phyloP scores from a whole-genome alignment of 2,329 filamentous ascomycete genomes.

The Aspergillus neoniger region DNA sequence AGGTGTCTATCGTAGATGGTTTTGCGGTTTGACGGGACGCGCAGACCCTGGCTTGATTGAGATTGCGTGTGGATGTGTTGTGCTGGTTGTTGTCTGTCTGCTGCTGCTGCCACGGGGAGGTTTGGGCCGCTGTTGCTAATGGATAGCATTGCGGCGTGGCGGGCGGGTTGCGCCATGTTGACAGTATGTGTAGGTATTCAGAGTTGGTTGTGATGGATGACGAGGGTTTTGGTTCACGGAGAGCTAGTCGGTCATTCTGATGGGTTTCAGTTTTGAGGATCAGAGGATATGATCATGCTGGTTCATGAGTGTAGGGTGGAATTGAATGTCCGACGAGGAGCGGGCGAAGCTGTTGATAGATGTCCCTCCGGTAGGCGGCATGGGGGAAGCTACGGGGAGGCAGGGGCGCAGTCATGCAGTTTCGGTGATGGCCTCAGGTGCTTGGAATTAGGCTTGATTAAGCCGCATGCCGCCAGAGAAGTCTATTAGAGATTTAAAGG shows the following conservation, averaged over 20 bases:
- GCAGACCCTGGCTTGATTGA: constrained; percentile 60
- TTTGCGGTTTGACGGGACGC: constrained; percentile 89
- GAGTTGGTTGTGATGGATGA: not conserved
- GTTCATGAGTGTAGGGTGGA: not conserved
- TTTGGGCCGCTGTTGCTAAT: constrained; percentile 31
- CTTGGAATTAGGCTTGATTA: too few relatives aligned
- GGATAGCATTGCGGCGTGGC: constrained; percentile 37
- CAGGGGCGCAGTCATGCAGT: constrained; percentile 14
- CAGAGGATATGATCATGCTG: not conserved
- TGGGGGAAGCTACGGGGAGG: constrained; percentile 14
- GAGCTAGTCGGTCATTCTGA: not conserved
- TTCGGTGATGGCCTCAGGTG: constrained; percentile 3
- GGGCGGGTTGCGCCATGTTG: constrained; percentile 34
- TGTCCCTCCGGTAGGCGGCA: not conserved
- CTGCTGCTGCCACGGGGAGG: constrained; percentile 15
- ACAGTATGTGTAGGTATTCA: not conserved
- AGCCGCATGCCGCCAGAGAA: too few relatives aligned
- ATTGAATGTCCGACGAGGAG: not conserved
- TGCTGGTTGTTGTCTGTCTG: constrained; percentile 29
- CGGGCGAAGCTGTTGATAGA: not conserved
- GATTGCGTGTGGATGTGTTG: constrained; percentile 53
- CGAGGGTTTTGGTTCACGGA: not conserved
- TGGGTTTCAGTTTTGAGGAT: not conserved
- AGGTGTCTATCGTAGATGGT: constrained; percentile 97
- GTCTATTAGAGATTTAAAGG: too few relatives aligned